These are phyloP conservation scores for Hemisphaericaspora nanyangensis DNA, from an alignment of 805 yeast genomes.

Conservation along the genomic window DNA sequence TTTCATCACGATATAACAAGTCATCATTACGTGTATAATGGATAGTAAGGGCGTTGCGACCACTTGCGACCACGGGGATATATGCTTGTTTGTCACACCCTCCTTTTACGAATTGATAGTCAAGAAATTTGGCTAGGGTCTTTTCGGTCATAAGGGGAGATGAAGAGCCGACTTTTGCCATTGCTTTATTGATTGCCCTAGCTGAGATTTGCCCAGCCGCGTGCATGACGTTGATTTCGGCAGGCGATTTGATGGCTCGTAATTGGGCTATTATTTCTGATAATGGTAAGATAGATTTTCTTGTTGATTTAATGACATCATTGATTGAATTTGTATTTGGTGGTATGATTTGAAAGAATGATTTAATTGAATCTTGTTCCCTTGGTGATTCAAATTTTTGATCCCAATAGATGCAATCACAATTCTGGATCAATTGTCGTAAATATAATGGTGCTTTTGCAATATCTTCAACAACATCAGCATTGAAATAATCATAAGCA, in stretches of 20 bases:
- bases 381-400: slow-evolving; percentile 17
- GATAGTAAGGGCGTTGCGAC: slow-evolving; percentile 81
- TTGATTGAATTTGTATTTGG: slow-evolving; percentile 6
- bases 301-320: slow-evolving; percentile 21
- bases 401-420: slow-evolving; percentile 57
- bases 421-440: slow-evolving; percentile 43
- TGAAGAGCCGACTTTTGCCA: slow-evolving; percentile 47
- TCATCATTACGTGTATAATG: slow-evolving; percentile 95
- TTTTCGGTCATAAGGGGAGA: slow-evolving; percentile 63
- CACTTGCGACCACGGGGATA: slow-evolving; percentile 95
- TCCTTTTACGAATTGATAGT: slow-evolving; percentile 74
- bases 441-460: slow-evolving; percentile 42
- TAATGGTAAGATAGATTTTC: slow-evolving; percentile 42
- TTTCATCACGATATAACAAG: slow-evolving; percentile 66
- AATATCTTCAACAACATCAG: slow-evolving; percentile 65
- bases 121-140: slow-evolving; percentile 74
- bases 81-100: slow-evolving; percentile 92
- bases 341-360: slow-evolving; percentile 14
- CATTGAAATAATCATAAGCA: slow-evolving; percentile 79
- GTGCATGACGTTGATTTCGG: slow-evolving; percentile 77
- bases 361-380: slow-evolving; percentile 1
- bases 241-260: slow-evolving; percentile 69
- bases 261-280: slow-evolving; percentile 40
- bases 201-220: slow-evolving; percentile 80
- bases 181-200: slow-evolving; percentile 79